These are phyloP conservation scores for Epichloe sibirici DNA, from an alignment of 2,329 filamentous ascomycete species.

Conservation along the genomic window DNA sequence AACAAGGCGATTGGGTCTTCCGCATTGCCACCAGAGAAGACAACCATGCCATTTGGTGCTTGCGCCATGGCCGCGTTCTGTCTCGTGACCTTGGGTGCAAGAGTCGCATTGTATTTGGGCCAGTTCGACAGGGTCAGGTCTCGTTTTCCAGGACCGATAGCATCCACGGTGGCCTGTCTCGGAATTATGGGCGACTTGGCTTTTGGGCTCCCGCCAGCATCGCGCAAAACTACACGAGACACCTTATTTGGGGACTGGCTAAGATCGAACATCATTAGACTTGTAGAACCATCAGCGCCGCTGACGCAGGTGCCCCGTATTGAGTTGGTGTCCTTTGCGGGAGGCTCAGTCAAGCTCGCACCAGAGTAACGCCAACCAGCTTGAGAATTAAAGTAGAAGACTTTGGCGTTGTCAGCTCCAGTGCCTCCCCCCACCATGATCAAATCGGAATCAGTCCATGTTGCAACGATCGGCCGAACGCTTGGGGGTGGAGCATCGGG, in stretches of 20 bases:
- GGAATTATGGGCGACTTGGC: constrained; percentile 31
- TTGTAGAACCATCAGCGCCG: constrained; percentile 65
- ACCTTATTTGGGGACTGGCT: constrained; percentile 62
- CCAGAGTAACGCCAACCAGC: constrained; percentile 56
- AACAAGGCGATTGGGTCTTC: constrained; percentile 65
- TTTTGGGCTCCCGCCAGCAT: constrained; percentile 43
- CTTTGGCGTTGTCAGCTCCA: constrained; percentile 38
- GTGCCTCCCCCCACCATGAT: constrained; percentile 60
- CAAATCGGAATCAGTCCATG: constrained; percentile 59
- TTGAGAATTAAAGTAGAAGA: constrained; percentile 59
- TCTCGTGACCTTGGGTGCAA: constrained; percentile 52
- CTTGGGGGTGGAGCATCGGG: constrained; percentile 28
- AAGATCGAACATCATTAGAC: constrained; percentile 69
- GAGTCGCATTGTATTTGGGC: constrained; percentile 65
- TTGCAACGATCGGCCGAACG: constrained; percentile 57
- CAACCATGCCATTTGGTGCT: constrained; percentile 52
- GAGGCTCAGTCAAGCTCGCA: constrained; percentile 46
- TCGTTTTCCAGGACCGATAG: constrained; percentile 12
- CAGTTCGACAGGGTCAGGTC: constrained; percentile 50
- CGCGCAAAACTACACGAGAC: constrained; percentile 54
- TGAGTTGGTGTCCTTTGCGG: constrained; percentile 43
- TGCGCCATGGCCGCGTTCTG: constrained; percentile 62
- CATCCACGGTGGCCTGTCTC: constrained; percentile 18
- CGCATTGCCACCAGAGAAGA: constrained; percentile 64
- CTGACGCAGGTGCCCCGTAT: constrained; percentile 53